phyloP scores from a whole-genome alignment of 2,329 filamentous ascomycete genomes.

The Pseudocercospora fuligena region DNA sequence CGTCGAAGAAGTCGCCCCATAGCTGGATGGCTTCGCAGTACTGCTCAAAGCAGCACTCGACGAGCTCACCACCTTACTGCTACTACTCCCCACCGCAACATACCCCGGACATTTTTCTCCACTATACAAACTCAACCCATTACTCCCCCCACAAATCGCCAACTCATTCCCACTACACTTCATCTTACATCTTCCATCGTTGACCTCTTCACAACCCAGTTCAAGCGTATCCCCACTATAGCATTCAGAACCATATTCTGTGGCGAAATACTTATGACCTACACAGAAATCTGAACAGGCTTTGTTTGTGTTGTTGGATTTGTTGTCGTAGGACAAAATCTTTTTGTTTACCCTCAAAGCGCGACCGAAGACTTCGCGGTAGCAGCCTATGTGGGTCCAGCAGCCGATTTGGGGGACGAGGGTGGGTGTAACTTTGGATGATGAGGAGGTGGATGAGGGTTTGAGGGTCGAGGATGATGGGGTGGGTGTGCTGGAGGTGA shows the following conservation, averaged over 20 bases:
- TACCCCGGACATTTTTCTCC: background rate
- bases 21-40: too few relatives aligned
- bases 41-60: too few relatives aligned
- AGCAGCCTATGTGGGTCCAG: conserved; percentile 9
- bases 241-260: conserved; percentile 6
- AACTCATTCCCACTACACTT: background rate
- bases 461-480: background rate
- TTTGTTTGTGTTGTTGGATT: conserved; percentile 7
- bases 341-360: background rate
- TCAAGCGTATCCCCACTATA: conserved; percentile 6
- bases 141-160: conserved; percentile 6
- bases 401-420: background rate
- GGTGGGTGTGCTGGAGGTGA: background rate
- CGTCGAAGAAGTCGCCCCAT: too few relatives aligned
- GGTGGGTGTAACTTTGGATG: background rate
- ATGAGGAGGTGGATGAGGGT: background rate
- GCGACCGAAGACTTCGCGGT: background rate
- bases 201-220: background rate
- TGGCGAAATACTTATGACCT: background rate
- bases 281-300: conserved; percentile 2
- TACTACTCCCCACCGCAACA: background rate
- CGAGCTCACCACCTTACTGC: too few relatives aligned
- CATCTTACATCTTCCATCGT: background rate
- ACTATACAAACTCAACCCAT: conserved; percentile 13
- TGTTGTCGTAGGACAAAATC: conserved; percentile 10